These are phyloP conservation scores for Sphenostylis stenocarpa DNA, from an alignment of 306 rosid genomes.

Conservation along the genomic window DNA sequence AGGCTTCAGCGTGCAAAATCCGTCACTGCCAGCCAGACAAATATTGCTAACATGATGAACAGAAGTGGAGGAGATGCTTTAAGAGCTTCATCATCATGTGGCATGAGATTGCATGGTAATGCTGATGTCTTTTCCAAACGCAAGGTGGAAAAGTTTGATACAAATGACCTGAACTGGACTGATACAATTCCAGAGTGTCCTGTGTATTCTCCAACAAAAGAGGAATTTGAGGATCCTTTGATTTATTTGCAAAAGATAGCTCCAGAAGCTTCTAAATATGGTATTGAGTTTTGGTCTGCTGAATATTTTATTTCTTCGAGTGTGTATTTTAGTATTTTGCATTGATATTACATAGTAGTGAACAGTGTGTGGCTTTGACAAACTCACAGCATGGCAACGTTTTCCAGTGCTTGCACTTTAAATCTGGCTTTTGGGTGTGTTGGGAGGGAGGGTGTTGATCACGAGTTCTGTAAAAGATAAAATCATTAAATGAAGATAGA, in stretches of 20 bases:
- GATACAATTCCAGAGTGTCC: conserved; percentile 87
- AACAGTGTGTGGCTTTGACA: not conserved
- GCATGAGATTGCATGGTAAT: conserved; percentile 62
- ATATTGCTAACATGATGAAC: conserved; percentile 55
- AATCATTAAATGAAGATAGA: conserved; percentile 4
- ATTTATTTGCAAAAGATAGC: conserved; percentile 90
- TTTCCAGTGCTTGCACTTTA: not conserved
- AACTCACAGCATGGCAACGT: not conserved
- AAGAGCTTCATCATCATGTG: conserved; percentile 71
- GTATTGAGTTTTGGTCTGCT: conserved; percentile 54
- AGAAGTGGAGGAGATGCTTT: conserved; percentile 97
- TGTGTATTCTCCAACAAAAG: conserved; percentile 81
- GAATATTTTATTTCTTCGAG: not conserved
- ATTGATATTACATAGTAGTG: not conserved
- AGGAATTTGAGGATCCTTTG: conserved; percentile 93
- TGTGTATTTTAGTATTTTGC: conserved; percentile 1
- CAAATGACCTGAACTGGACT: conserved; percentile 85
- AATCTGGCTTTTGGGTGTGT: not conserved
- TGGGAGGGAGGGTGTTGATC: not conserved
- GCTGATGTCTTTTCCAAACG: conserved; percentile 58
- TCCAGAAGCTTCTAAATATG: conserved; percentile 94
- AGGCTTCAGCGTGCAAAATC: conserved; percentile 76
- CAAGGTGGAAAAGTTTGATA: conserved; percentile 84
- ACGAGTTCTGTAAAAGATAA: not conserved
- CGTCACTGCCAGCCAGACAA: conserved; percentile 43